Evolutionary conservation across 495 filamentous ascomycete species (phyloP), one percentile per base, ranked within the genome.

Genomic region (Platismatia glauca): DNA sequence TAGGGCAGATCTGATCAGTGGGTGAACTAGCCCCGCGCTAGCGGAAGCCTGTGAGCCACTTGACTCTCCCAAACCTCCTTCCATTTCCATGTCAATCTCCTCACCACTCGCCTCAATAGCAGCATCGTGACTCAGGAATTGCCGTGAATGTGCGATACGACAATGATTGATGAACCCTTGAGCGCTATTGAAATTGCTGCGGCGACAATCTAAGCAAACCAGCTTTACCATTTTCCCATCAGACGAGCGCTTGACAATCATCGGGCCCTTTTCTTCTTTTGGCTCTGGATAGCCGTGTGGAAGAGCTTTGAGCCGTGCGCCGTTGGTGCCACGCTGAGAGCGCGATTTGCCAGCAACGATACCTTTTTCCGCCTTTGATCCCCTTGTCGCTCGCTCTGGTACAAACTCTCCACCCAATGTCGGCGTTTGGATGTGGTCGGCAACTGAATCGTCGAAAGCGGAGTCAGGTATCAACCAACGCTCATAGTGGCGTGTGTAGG

Each of bases 121-220:
- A 59, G 89, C 90, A 70, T 97, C 92, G 68, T 98, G 94, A 68
- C 90, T 97, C 69, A 90, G 87, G 76, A 89, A 97, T 58, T 91
- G 90, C 57, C 90, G 82, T 63, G 85, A 86, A 74, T 98, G 94
- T 12, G 92, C 90, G 61, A 98, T 97, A 48, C 94, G 91, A 69
- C 91, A 97, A 69, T 98, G 94, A 67, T 98, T 98, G 76, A 98
- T 93, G 70, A 98, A 97, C 4, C 94, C 94, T 72, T 98, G 94
- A 1, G 90, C 90, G 73, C 91, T 96, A 52, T 88, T 91, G 72
- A 97, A 97, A 71, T 97, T 88, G 74, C 87, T 87, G 60, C 90
- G 79, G 48, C 89, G 82, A 69, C 94, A 98, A 70, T 94, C 88
- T 57, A 91, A 78, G 75, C 94, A 98, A 57, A 93, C 84, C 53